These are phyloP conservation scores for Coprinellus micaceus DNA, from an alignment of 768 basidiomycete species.

Conservation along the genomic window DNA sequence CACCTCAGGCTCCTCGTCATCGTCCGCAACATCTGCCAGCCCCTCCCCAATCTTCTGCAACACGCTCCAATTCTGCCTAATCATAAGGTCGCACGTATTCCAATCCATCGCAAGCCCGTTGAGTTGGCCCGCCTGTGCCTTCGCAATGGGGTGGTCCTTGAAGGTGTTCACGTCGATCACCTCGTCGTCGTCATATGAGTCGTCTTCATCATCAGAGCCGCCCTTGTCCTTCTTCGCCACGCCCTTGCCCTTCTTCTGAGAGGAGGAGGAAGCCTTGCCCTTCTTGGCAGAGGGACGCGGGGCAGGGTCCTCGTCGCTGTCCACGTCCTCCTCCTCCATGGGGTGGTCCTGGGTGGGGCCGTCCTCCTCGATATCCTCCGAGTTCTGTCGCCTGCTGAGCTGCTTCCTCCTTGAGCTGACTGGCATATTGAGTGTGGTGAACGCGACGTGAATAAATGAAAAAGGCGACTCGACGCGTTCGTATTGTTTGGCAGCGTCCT, in stretches of 20 bases:
- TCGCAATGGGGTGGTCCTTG: constrained; percentile 61
- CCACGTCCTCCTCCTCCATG: constrained; percentile 51
- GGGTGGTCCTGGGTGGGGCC: constrained; percentile 30
- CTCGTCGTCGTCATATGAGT: constrained; percentile 46
- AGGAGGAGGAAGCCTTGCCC: constrained; percentile 34
- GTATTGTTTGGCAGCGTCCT: constrained; percentile 25
- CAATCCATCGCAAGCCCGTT: constrained; percentile 62
- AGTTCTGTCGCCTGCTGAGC: constrained; percentile 40
- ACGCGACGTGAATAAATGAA: constrained; percentile 12
- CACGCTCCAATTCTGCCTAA: constrained; percentile 44
- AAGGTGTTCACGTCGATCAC: constrained; percentile 62
- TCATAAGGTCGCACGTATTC: constrained; percentile 48
- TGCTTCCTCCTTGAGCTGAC: constrained; percentile 35
- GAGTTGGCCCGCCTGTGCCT: constrained; percentile 48
- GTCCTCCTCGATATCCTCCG: constrained; percentile 62
- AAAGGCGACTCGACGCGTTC: constrained; percentile 35
- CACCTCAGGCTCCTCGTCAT: constrained; percentile 50
- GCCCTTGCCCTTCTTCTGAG: constrained; percentile 28
- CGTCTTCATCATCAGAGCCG: constrained; percentile 27
- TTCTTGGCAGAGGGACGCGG: constrained; percentile 29
- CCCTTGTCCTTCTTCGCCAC: constrained; percentile 16
- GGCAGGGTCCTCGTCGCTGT: constrained; percentile 37
- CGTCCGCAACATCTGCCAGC: constrained; percentile 61
- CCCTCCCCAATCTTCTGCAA: constrained; percentile 42
- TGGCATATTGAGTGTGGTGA: constrained; percentile 26